These are phyloP conservation scores for Cladorrhinum sp. DNA, from an alignment of 2,329 filamentous ascomycete genomes.

Conservation along the genomic window DNA sequence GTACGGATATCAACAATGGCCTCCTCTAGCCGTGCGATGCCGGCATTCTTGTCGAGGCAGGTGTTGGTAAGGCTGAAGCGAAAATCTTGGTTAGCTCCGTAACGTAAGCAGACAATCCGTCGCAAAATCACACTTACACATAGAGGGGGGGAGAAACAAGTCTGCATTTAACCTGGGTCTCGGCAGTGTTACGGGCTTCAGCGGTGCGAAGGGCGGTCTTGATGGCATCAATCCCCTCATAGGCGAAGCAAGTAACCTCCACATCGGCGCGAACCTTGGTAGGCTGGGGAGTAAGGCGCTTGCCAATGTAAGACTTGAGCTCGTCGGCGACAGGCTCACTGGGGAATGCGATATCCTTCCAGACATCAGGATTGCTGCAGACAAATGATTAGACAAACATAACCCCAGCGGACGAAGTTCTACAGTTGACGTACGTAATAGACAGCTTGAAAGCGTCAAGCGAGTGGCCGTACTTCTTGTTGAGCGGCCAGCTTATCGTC, in stretches of 20 bases:
- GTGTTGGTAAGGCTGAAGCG: conserved; percentile 69
- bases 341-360: conserved; percentile 88
- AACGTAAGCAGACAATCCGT: background rate
- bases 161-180: conserved; percentile 96
- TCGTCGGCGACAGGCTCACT: conserved; percentile 83
- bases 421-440: conserved; percentile 66
- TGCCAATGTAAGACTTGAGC: conserved; percentile 91
- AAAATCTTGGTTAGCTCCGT: background rate
- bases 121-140: conserved; percentile 47
- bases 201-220: conserved; percentile 89
- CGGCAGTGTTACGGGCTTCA: conserved; percentile 86
- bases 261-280: conserved; percentile 98
- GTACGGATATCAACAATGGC: conserved; percentile 83
- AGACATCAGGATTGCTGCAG: conserved; percentile 83
- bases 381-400: conserved; percentile 3
- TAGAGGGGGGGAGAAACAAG: conserved; percentile 97
- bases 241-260: conserved; percentile 91
- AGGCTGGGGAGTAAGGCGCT: conserved; percentile 95
- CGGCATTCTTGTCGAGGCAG: conserved; percentile 86
- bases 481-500: conserved; percentile 92
- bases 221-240: conserved; percentile 97
- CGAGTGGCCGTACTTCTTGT: conserved; percentile 95
- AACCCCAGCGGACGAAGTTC: background rate
- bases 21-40: conserved; percentile 80
- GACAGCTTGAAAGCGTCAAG: conserved; percentile 99